These are phyloP conservation scores for Rubus idaeus DNA, from an alignment of 306 rosid genomes.

Conservation along the genomic window DNA sequence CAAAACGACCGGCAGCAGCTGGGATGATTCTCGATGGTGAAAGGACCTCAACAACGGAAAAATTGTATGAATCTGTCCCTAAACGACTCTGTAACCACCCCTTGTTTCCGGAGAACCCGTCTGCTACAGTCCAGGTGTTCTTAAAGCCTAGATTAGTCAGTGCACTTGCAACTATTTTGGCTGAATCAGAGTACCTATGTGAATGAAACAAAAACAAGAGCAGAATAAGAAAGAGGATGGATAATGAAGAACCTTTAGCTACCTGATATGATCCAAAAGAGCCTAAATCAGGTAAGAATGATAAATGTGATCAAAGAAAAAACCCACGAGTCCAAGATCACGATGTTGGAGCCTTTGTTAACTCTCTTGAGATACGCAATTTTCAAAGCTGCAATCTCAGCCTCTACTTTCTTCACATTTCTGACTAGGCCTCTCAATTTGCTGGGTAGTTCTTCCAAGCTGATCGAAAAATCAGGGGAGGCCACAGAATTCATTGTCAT, in stretches of 20 bases:
- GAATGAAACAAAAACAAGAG: not conserved
- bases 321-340: slow-evolving; percentile 83
- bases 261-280: too few relatives aligned
- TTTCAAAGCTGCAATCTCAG: slow-evolving; percentile 82
- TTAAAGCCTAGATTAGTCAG: slow-evolving; percentile 67
- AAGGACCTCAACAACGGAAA: slow-evolving; percentile 74
- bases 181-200: slow-evolving; percentile 71
- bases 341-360: slow-evolving; percentile 66
- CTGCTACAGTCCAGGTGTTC: slow-evolving; percentile 69
- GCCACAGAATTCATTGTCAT: slow-evolving; percentile 1
- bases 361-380: slow-evolving; percentile 79
- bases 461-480: slow-evolving; percentile 35
- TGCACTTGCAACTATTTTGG: slow-evolving; percentile 74
- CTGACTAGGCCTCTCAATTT: slow-evolving; percentile 73
- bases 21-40: slow-evolving; percentile 87
- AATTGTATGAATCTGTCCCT: slow-evolving; percentile 75
- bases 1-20: slow-evolving; percentile 50
- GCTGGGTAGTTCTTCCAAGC: slow-evolving; percentile 86
- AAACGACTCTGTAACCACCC: slow-evolving; percentile 95
- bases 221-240: not conserved
- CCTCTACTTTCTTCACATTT: slow-evolving; percentile 82
- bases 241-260: not conserved
- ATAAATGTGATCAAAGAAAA: not conserved
- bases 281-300: too few relatives aligned
- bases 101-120: slow-evolving; percentile 83